These are phyloP conservation scores for Leccinum pachyderme DNA, from an alignment of 1,284 basidiomycete genomes.

Conservation along the genomic window DNA sequence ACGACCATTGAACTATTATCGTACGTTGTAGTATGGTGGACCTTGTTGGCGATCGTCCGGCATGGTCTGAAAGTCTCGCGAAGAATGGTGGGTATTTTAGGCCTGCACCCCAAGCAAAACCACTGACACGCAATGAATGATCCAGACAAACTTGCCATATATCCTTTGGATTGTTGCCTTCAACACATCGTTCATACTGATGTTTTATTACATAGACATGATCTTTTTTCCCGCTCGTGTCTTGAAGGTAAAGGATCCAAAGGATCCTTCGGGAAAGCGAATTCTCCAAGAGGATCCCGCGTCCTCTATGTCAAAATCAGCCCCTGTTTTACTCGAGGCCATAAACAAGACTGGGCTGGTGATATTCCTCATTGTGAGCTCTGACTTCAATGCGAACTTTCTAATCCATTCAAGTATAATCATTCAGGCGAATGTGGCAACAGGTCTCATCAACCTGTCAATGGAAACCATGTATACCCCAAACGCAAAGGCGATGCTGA, in stretches of 20 bases:
- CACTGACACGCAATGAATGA: neutral
- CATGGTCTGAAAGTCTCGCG: constrained; percentile 62
- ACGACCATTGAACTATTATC: constrained; percentile 74
- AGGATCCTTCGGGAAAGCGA: constrained; percentile 31
- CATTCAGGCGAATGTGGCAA: neutral
- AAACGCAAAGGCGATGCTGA: neutral
- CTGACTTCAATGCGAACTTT: constrained; percentile 40
- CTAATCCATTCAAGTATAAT: neutral
- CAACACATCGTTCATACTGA: constrained; percentile 85
- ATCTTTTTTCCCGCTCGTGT: constrained; percentile 55
- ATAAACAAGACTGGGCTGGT: constrained; percentile 81
- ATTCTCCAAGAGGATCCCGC: constrained; percentile 31
- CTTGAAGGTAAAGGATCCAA: constrained; percentile 30
- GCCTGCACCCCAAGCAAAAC: neutral
- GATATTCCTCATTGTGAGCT: constrained; percentile 81
- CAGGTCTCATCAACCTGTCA: neutral
- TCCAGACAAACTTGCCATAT: constrained; percentile 85
- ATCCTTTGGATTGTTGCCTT: constrained; percentile 88
- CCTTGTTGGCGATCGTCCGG: constrained; percentile 45
- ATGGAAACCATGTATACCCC: neutral
- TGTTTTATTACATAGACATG: constrained; percentile 78
- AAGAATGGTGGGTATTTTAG: constrained; percentile 57
- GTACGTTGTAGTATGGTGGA: constrained; percentile 82
- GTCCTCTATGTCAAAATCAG: constrained; percentile 14
- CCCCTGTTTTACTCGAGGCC: constrained; percentile 72